A percentile compares a stretch with the other conserved stretches of the same genome.
phyloP scores from a whole-genome alignment of 306 rosid species.

The Nissolia schottii region DNA sequence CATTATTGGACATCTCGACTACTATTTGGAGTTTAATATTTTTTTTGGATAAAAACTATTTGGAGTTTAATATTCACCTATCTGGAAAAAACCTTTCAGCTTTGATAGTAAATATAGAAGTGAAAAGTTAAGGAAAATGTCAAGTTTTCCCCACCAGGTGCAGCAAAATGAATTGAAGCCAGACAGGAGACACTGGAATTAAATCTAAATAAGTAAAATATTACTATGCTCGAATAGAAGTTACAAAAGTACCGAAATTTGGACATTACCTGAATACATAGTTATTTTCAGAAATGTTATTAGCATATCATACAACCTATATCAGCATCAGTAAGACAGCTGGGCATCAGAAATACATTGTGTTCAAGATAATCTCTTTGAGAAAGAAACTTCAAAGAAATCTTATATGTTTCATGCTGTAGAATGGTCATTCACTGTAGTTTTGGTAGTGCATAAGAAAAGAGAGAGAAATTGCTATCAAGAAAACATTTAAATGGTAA shows the following conservation, averaged over 20 bases:
- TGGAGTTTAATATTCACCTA: not conserved
- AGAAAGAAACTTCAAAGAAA: not conserved
- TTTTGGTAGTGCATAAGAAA: not conserved
- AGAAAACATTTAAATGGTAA: not conserved
- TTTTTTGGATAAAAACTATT: not conserved
- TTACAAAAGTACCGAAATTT: not conserved
- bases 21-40: not conserved
- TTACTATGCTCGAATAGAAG: not conserved
- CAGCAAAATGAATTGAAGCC: not conserved
- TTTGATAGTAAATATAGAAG: constrained; percentile 4
- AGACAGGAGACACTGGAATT: not conserved
- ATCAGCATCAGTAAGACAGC: not conserved
- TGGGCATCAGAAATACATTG: not conserved
- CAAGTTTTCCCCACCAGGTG: not conserved
- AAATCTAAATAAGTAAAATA: not conserved
- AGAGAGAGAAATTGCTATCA: not conserved
- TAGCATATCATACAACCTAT: not conserved
- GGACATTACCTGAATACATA: not conserved
- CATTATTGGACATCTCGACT: not conserved
- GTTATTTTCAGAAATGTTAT: not conserved
- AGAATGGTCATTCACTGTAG: not conserved
- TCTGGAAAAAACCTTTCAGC: not conserved
- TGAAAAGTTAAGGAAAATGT: not conserved
- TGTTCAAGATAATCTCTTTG: not conserved
- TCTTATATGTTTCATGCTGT: not conserved